Conservation (phyloP, 306 rosid genomes). For the Cucurbita maxima region DNA sequence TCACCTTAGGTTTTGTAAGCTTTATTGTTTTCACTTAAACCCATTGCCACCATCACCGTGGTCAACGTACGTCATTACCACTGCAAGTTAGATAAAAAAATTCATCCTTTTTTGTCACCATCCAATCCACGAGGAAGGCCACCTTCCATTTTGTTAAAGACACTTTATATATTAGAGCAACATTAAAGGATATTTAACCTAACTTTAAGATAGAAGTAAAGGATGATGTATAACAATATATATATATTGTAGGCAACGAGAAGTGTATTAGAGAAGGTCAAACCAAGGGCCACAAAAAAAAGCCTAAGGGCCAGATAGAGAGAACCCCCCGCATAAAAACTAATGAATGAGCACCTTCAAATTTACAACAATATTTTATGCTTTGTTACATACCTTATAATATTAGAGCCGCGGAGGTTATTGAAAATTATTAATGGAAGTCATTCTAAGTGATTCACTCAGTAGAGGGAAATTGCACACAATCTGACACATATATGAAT, state of each 20-base stretch:
- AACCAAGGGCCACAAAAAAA: not conserved
- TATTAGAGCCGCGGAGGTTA: not conserved
- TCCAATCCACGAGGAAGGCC: no score
- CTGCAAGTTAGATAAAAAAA: no score
- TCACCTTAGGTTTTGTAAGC: no score
- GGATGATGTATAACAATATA: not conserved
- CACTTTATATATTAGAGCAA: not conserved
- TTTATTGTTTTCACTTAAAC: no score
- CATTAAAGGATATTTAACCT: not conserved
- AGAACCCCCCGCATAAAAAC: not conserved
- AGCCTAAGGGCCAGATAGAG: not conserved
- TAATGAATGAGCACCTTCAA: not conserved
- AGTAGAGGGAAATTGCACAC: not conserved
- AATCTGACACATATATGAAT: not conserved
- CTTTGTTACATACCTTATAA: not conserved
- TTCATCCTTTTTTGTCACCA: no score
- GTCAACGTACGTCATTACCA: no score
- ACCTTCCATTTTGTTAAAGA: not conserved
- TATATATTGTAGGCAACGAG: not conserved
- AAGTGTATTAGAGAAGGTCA: not conserved
- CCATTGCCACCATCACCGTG: no score
- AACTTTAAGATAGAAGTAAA: not conserved
- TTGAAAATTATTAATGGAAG: not conserved
- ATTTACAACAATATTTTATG: not conserved
- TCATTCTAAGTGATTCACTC: not conserved